Base-by-base conservation (phyloP, 495 filamentous ascomycete genomes). In the Clohesyomyces aquaticus region DNA sequence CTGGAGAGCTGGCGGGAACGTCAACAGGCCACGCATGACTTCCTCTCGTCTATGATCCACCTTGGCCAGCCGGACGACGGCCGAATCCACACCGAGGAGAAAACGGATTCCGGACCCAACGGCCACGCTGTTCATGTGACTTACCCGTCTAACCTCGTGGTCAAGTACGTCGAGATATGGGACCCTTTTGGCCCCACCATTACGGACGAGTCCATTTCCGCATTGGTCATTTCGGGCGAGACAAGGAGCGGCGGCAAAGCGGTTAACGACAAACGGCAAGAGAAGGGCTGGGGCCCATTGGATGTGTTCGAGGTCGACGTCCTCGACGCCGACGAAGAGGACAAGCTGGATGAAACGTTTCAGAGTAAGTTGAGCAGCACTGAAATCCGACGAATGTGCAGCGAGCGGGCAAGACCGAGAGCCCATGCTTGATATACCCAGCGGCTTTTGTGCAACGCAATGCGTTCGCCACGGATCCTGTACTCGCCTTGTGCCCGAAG, bases 251-350 rank as follows among this genome's bases (percentile, higher is more conserved):
- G 94, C 19, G 95, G 94, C 1, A 78, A 83, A 48, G 88, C 89
- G 0, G 90, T 98, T 56, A 98, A 98, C 74, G 79, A 85, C 1
- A 88, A 88, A 71, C 83, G 94, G 52, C 77, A 71, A 41, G 89
- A 91, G 75, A 87, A 88, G 61, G 91, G 90, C 1, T 98, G 91
- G 91, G 70, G 78, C 32, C 71, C 74, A 35, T 77, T 98, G 53
- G 87, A 91, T 27, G 84, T 94, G 8, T 96, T 92, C 72, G 91
- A 94, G 73, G 89, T 98, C n/a, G 91, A 94, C 67, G 92, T 97
- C 32, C 82, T 97, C 19, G 86, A 92, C 73, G 80, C 87, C 10
- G 80, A 82, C 11, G 88, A 88, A 42, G 82, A 83, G 10, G 78
- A 76, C 23, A 57, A 49, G 54, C 67, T 65, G 51, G 82, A 85